Base-by-base conservation (phyloP, 306 rosid species). In the Malus sylvestris region DNA sequence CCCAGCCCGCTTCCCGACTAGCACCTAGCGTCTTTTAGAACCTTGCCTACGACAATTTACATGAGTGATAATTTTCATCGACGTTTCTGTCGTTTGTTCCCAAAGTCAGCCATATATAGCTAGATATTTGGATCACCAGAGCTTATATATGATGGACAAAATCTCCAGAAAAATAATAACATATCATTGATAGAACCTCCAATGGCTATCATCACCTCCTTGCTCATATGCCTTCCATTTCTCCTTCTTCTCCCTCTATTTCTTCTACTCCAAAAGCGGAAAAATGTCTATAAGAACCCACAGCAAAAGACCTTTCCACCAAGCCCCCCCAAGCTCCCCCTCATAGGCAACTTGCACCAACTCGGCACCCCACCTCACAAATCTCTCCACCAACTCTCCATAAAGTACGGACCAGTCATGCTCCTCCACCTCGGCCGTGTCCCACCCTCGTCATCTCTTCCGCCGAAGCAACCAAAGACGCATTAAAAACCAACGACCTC, bases 281-380 rank as follows among this genome's bases (percentile, higher is more conserved):
- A 5, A 18, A 15, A 51, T 23, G 1, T 13, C 2, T 10, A 2
- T 4, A 59, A 8, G 27, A 65, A 8, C 25, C 30, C 53, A 32
- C 30, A 44, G 16, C 30, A 52, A 15, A 64, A 40, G 11, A 9
- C 1, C 1, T 13, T 45, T 42, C 87, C 85, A 3, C 87, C 87
- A 9, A 38, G 80, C 67, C 89, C 87, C 60, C 78, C 84, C 2
- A 75, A 45, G 87, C 82, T 86, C 58, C 87, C 89, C 8, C 18
- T 83, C 19, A 76, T 81, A 27, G 87, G 89, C 1, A 85, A 85
- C 72, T 64, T 85, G 33, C 84, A 82, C 60, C 82, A 85, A 53
- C 18, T 85, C 23, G 86, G 89, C 3, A 15, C 73, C 3, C 46
- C 78, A 29, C 68, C 76, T 1, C 89, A 83, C 59, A 42, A 46